phyloP scores from a whole-genome alignment of 2,329 filamentous ascomycete genomes.

The Samsoniella hepiali region DNA sequence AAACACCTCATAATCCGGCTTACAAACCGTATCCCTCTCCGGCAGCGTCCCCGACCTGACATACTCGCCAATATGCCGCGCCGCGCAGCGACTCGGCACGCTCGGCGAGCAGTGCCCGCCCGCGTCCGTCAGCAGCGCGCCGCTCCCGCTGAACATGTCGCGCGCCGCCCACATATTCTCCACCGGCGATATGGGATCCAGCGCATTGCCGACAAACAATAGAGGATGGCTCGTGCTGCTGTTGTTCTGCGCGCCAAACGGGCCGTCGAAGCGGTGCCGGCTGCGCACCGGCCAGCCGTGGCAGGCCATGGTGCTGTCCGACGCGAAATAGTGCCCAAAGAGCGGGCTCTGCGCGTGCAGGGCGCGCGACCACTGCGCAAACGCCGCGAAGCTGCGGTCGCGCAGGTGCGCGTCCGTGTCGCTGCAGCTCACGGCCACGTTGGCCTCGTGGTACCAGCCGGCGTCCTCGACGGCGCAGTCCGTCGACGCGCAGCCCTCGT shows the following conservation, averaged over 20 bases:
- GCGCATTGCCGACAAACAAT: not conserved
- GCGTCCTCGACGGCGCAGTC: constrained; percentile 1
- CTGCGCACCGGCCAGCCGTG: not conserved
- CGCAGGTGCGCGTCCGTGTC: not conserved
- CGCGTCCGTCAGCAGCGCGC: not conserved
- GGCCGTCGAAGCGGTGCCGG: not conserved
- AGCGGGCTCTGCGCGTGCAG: not conserved
- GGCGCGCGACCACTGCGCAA: not conserved
- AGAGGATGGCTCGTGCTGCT: not conserved
- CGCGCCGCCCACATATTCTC: not conserved
- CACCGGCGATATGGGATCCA: not conserved
- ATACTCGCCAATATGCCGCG: not conserved
- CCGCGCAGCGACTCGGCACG: not conserved
- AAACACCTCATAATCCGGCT: not conserved
- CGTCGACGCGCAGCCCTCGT: not conserved
- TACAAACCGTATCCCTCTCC: not conserved
- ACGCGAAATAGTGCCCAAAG: not conserved
- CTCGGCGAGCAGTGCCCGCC: not conserved
- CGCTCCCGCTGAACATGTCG: not conserved
- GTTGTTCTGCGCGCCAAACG: not conserved
- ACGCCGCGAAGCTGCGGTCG: not conserved
- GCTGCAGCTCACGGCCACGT: constrained; percentile 5
- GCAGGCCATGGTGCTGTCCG: constrained; percentile 3
- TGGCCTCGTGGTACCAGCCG: constrained; percentile 4
- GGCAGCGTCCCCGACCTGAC: not conserved